Conservation (phyloP, 352 stramenopile genomes). For the Globisporangium paroecandrum region DNA sequence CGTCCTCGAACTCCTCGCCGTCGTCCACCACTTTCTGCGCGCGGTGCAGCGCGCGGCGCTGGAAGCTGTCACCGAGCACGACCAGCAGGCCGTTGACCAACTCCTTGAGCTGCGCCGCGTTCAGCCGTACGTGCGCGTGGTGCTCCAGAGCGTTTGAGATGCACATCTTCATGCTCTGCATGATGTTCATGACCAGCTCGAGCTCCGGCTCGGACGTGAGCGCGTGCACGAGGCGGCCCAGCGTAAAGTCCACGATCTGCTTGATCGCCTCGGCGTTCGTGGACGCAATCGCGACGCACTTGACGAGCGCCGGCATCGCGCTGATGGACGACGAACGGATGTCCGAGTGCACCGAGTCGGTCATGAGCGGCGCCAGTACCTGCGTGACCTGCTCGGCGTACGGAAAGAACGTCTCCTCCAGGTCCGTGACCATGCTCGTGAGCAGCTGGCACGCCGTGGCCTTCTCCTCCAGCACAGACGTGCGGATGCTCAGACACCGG, state of each 20-base stretch:
- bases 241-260: conserved; percentile 83
- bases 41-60: conserved; percentile 61
- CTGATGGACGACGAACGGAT: conserved; percentile 77
- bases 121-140: conserved; percentile 47
- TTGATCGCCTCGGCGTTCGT: conserved; percentile 55
- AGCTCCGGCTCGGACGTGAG: conserved; percentile 80
- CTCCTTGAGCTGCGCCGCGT: conserved; percentile 71
- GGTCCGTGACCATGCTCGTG: conserved; percentile 65
- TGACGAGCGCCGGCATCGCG: conserved; percentile 76
- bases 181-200: conserved; percentile 82
- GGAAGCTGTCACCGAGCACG: conserved; percentile 78
- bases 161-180: conserved; percentile 82
- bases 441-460: conserved; percentile 79
- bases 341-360: conserved; percentile 81
- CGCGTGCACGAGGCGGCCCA: conserved; percentile 71
- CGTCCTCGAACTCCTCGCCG: conserved; percentile 16
- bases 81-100: conserved; percentile 71
- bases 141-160: conserved; percentile 42
- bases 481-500: conserved; percentile 79
- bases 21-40: conserved; percentile 25
- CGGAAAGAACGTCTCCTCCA: conserved; percentile 84
- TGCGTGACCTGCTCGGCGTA: conserved; percentile 85
- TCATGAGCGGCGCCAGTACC: conserved; percentile 75
- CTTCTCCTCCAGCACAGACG: conserved; percentile 80
- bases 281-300: conserved; percentile 62